These are phyloP conservation scores for Periglandula ipomoeae DNA, from an alignment of 2,329 filamentous ascomycete species.

Conservation along the genomic window DNA sequence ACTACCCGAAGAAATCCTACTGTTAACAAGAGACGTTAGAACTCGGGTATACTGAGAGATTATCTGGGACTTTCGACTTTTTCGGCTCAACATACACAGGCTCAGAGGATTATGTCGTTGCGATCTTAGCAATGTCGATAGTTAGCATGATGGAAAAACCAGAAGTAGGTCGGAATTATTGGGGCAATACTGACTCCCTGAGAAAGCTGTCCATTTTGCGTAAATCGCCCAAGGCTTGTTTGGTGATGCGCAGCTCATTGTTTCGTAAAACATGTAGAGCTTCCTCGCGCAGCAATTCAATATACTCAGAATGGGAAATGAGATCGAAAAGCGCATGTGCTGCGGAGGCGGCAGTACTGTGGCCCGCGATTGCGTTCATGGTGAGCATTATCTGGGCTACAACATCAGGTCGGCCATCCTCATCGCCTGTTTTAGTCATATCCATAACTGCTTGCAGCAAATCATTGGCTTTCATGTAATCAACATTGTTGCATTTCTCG, in stretches of 20 bases:
- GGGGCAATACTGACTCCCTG: constrained; percentile 5
- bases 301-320: constrained; percentile 1
- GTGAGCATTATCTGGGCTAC: constrained; percentile 5
- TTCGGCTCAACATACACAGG: constrained; percentile 1
- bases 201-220: constrained; percentile 11
- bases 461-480: constrained; percentile 4
- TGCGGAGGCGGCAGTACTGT: constrained; percentile 9
- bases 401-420: neutral
- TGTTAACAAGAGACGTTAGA: neutral
- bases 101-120: constrained; percentile 8
- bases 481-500: constrained; percentile 1
- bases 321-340: constrained; percentile 7
- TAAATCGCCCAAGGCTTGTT: constrained; percentile 4
- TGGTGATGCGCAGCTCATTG: constrained; percentile 1
- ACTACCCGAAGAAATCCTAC: constrained; percentile 10
- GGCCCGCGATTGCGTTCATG: constrained; percentile 7
- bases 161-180: neutral
- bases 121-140: constrained; percentile 6
- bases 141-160: neutral
- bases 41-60: neutral
- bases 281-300: constrained; percentile 5
- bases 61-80: neutral
- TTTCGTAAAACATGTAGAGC: constrained; percentile 1
- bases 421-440: neutral
- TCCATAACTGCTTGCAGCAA: constrained; percentile 10